Evolutionary conservation across 495 filamentous ascomycete species (phyloP).

Genomic region (Choiromyces venosus): DNA sequence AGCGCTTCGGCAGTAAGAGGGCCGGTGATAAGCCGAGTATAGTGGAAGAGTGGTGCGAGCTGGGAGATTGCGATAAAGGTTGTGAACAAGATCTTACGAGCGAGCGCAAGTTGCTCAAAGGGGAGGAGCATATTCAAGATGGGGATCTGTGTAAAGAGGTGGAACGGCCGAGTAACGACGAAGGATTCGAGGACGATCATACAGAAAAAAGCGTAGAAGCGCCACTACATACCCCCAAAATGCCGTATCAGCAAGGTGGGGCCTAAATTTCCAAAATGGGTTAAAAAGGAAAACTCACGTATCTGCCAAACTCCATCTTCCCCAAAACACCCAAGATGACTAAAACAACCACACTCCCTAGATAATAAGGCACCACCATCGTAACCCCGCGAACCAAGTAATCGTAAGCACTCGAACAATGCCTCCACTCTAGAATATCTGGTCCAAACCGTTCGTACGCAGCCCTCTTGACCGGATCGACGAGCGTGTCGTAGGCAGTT

Average conservation of each 20-base stretch:
- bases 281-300: conserved; percentile 42
- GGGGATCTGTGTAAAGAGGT: conserved; percentile 52
- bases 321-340: conserved; percentile 66
- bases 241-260: neutral
- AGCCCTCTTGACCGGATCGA: conserved; percentile 72
- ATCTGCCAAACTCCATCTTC: conserved; percentile 77
- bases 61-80: conserved; percentile 87
- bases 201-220: conserved; percentile 67
- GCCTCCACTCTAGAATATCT: conserved; percentile 60
- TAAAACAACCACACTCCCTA: conserved; percentile 55
- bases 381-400: conserved; percentile 63
- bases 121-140: conserved; percentile 69
- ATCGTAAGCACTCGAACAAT: conserved; percentile 66
- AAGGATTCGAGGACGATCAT: conserved; percentile 69
- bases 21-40: conserved; percentile 36
- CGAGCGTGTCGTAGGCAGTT: conserved; percentile 73
- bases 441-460: conserved; percentile 92
- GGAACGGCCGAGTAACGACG: conserved; percentile 61
- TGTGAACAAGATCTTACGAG: conserved; percentile 69
- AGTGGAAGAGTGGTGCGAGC: conserved; percentile 58
- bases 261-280: neutral
- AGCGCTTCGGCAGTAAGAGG: conserved; percentile 33
- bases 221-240: conserved; percentile 59
- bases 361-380: conserved; percentile 60
- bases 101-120: conserved; percentile 76